phyloP scores from a whole-genome alignment of 805 yeast species.

The Candida alai region DNA sequence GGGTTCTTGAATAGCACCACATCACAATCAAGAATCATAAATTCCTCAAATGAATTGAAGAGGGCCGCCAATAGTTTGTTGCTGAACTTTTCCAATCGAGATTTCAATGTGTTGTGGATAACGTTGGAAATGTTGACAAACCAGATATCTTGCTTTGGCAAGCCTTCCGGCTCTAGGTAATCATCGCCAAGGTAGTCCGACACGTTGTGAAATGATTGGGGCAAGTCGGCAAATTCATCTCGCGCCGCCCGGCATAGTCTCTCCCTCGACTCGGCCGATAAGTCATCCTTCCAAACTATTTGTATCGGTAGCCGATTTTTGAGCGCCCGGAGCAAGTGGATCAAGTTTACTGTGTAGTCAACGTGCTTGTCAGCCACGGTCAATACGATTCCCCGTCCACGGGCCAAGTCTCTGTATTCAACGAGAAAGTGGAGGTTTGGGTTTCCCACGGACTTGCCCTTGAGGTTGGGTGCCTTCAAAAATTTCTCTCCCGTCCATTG shows the following conservation, averaged over 20 bases:
- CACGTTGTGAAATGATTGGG: conserved; percentile 19
- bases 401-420: conserved; percentile 21
- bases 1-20: conserved; percentile 28
- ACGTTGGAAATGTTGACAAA: conserved; percentile 21
- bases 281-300: conserved; percentile 19
- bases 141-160: conserved; percentile 25
- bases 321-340: conserved; percentile 25
- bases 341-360: conserved; percentile 16
- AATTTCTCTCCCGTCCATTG: conserved; percentile 36
- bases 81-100: conserved; percentile 24
- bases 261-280: conserved; percentile 18
- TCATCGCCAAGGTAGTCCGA: conserved; percentile 16
- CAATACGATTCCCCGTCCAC: conserved; percentile 31
- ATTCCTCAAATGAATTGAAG: conserved; percentile 30
- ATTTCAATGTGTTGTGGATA: conserved; percentile 14
- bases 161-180: conserved; percentile 13
- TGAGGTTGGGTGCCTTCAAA: conserved; percentile 5
- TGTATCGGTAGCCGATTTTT: conserved; percentile 30
- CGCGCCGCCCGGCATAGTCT: conserved; percentile 19
- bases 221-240: conserved; percentile 12
- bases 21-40: conserved; percentile 37
- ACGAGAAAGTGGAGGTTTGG: conserved; percentile 15
- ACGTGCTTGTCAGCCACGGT: conserved; percentile 24
- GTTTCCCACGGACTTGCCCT: not conserved
- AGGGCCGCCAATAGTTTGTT: conserved; percentile 34